Evolutionary conservation across 1,139 yeast genomes (phyloP).

Genomic region (Tardiomyces depauwii): DNA sequence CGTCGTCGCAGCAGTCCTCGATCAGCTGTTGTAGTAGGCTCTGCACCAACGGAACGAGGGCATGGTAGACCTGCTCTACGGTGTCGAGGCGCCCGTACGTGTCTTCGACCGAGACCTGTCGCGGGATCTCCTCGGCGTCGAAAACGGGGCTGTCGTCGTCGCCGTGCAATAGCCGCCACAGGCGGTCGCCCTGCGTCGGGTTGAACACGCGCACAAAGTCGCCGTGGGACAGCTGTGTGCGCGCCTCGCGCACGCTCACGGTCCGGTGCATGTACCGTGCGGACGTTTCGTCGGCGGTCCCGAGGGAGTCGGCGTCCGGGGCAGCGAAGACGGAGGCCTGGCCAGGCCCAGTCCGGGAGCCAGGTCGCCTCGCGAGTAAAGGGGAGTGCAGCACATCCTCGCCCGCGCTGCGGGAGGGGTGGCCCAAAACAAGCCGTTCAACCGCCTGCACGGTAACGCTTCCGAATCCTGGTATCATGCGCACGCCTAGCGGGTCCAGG

Average conservation of each 20-base stretch:
- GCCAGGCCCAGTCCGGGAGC: no score
- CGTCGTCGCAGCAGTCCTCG: neutral
- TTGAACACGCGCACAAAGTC: neutral
- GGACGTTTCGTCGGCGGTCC: constrained; percentile 1
- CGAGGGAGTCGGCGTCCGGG: neutral
- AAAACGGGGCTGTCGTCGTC: constrained; percentile 14
- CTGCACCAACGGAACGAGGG: neutral
- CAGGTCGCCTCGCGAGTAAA: no score
- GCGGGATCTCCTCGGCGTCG: constrained; percentile 16
- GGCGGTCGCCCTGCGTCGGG: neutral
- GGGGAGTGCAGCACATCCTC: no score
- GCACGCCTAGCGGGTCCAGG: constrained; percentile 12
- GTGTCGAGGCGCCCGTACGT: constrained; percentile 14
- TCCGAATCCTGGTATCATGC: constrained; percentile 23
- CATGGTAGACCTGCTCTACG: constrained; percentile 4
- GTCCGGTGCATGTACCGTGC: constrained; percentile 1
- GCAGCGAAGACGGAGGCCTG: no score
- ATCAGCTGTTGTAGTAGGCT: neutral
- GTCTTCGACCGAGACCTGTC: constrained; percentile 26
- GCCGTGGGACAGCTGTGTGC: neutral
- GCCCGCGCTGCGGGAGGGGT: no score
- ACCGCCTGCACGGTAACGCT: constrained; percentile 9
- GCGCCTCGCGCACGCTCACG: neutral
- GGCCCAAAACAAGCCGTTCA: neutral
- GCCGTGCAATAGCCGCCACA: constrained; percentile 24